Conservation (phyloP, 306 rosid species). For the Inga laurina region DNA sequence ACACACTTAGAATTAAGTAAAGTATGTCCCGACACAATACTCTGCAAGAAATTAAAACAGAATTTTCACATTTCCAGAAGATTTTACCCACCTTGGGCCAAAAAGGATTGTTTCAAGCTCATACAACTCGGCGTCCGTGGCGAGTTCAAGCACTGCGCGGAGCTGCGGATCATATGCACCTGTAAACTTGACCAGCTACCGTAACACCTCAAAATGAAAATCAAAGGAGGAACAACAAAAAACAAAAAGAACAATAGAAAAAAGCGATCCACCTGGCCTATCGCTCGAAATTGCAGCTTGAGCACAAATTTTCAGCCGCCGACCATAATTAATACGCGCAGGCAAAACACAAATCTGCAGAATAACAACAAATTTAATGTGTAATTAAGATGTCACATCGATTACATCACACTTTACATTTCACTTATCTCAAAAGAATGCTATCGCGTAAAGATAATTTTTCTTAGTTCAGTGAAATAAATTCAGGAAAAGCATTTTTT, state of each 20-base stretch:
- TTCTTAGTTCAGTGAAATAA: background rate
- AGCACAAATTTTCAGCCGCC: conserved; percentile 46
- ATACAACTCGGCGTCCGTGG: conserved; percentile 69
- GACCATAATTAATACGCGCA: conserved; percentile 31
- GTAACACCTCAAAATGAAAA: background rate
- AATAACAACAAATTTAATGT: background rate
- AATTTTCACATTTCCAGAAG: background rate
- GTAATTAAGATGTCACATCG: background rate
- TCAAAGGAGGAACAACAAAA: background rate
- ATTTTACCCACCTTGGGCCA: conserved; percentile 63
- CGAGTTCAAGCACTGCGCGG: conserved; percentile 80
- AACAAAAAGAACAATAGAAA: background rate
- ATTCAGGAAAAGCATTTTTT: background rate
- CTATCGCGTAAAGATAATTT: background rate
- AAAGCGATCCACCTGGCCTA: conserved; percentile 42
- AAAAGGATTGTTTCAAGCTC: conserved; percentile 88
- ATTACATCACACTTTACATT: background rate
- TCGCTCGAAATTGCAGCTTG: conserved; percentile 48
- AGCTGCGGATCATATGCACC: conserved; percentile 72
- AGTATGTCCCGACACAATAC: background rate
- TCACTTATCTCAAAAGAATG: background rate
- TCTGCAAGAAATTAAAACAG: background rate
- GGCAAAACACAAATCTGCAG: conserved; percentile 34
- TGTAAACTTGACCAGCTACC: conserved; percentile 23
- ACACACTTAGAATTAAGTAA: background rate